These are phyloP conservation scores for Cytospora paraplurivora DNA, from an alignment of 2,329 filamentous ascomycete species.

Conservation along the genomic window DNA sequence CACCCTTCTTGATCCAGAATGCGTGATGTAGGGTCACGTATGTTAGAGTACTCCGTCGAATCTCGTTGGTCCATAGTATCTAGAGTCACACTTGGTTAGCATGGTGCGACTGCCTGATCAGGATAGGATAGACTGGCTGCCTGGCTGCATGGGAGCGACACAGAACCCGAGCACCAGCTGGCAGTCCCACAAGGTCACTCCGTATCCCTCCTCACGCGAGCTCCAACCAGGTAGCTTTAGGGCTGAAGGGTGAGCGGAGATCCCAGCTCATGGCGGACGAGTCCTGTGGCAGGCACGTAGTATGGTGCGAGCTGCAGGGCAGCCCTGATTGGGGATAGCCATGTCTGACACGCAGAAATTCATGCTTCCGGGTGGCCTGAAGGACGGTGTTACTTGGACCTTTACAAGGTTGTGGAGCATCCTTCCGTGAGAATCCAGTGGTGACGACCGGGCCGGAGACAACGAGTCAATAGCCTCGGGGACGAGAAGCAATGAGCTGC, in stretches of 20 bases:
- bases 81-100: conserved; percentile 10
- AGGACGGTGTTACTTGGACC: background rate
- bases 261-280: background rate
- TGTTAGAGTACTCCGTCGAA: conserved; percentile 8
- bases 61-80: background rate
- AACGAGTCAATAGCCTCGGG: background rate
- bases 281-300: background rate
- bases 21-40: conserved; percentile 21
- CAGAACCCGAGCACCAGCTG: conserved; percentile 16
- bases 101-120: conserved; percentile 24
- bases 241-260: conserved; percentile 20
- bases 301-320: background rate
- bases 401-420: background rate
- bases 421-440: background rate
- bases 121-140: conserved; percentile 11
- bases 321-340: background rate
- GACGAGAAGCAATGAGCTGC: background rate
- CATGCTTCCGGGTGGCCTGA: background rate
- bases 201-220: background rate
- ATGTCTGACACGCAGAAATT: background rate
- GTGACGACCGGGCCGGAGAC: background rate
- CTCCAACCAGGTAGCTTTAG: conserved; percentile 1
- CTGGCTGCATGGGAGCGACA: background rate
- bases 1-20: conserved; percentile 9
- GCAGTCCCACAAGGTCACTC: conserved; percentile 15